phyloP scores from a whole-genome alignment of 805 yeast genomes.

The Yarrowia sp. region DNA sequence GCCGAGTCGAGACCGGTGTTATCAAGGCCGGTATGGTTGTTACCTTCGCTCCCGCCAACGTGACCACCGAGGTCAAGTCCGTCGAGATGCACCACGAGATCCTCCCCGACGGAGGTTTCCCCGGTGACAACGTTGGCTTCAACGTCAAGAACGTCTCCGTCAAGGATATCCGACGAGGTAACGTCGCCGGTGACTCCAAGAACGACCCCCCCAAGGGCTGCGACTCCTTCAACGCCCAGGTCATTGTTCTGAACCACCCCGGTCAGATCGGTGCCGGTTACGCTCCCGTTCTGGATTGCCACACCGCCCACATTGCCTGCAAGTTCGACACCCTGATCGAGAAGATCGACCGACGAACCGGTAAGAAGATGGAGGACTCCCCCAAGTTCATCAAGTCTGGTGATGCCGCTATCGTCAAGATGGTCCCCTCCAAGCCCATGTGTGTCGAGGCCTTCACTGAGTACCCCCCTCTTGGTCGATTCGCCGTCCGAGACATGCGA shows the following conservation, averaged over 20 bases:
- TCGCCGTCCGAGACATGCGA: conserved; percentile 99
- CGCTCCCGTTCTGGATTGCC: conserved; percentile 89
- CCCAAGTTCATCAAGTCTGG: conserved; percentile 96
- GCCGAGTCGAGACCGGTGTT: conserved; percentile 90
- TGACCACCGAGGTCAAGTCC: conserved; percentile 85
- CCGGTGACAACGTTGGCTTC: conserved; percentile 91
- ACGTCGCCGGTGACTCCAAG: conserved; percentile 88
- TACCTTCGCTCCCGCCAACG: conserved; percentile 86
- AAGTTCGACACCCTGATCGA: conserved; percentile 73
- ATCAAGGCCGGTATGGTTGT: conserved; percentile 91
- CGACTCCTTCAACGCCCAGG: conserved; percentile 81
- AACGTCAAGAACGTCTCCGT: conserved; percentile 88
- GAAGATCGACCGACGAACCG: conserved; percentile 91
- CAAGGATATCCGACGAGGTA: conserved; percentile 88
- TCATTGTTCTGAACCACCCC: conserved; percentile 85
- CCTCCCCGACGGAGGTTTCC: conserved; percentile 65
- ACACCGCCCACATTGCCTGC: conserved; percentile 93
- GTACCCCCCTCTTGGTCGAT: conserved; percentile 97
- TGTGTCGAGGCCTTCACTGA: conserved; percentile 93
- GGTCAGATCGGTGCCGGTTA: conserved; percentile 90
- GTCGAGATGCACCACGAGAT: conserved; percentile 87
- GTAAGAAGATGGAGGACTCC: conserved; percentile 82
- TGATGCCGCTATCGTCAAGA: conserved; percentile 91
- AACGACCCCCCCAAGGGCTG: conserved; percentile 81
- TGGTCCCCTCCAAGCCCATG: conserved; percentile 86